Evolutionary conservation across 192 early-diverging fungal species (phyloP).

Genomic region (Mortierella alpina): DNA sequence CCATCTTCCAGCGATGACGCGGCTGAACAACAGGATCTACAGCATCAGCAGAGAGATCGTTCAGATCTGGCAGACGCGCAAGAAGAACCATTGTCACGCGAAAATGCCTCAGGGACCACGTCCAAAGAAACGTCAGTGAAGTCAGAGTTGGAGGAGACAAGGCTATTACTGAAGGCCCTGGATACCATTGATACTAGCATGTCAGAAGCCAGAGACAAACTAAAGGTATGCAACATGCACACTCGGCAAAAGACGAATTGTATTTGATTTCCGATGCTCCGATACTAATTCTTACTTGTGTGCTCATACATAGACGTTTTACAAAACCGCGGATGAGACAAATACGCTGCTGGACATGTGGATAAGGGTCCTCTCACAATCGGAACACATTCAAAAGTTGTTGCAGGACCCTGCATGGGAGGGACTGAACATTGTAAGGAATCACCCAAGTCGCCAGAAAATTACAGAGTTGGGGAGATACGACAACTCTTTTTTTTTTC

Average conservation of each 20-base stretch:
- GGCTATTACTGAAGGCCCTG: slow-evolving; percentile 23
- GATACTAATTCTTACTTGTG: neutral
- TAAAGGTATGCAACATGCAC: slow-evolving; percentile 11
- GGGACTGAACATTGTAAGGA: slow-evolving; percentile 33
- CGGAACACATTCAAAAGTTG: slow-evolving; percentile 46
- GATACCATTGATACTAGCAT: slow-evolving; percentile 36
- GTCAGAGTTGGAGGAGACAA: slow-evolving; percentile 28
- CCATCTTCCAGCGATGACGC: neutral
- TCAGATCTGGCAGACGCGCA: neutral
- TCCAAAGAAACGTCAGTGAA: neutral
- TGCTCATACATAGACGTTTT: slow-evolving; percentile 22
- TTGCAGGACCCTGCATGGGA: slow-evolving; percentile 53
- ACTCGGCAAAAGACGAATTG: neutral
- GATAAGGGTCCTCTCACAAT: slow-evolving; percentile 54
- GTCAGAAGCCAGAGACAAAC: slow-evolving; percentile 38
- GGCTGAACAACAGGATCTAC: neutral
- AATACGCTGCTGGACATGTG: slow-evolving; percentile 57
- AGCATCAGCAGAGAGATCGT: neutral
- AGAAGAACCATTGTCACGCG: neutral
- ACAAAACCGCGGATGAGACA: slow-evolving; percentile 52
- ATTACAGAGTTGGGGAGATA: no score
- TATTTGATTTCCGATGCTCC: neutral
- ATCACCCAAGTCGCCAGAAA: neutral
- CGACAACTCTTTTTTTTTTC: neutral
- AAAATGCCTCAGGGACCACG: neutral